Conservation (phyloP, 2,329 filamentous ascomycete species). For the Pseudocercospora fijiensis region DNA sequence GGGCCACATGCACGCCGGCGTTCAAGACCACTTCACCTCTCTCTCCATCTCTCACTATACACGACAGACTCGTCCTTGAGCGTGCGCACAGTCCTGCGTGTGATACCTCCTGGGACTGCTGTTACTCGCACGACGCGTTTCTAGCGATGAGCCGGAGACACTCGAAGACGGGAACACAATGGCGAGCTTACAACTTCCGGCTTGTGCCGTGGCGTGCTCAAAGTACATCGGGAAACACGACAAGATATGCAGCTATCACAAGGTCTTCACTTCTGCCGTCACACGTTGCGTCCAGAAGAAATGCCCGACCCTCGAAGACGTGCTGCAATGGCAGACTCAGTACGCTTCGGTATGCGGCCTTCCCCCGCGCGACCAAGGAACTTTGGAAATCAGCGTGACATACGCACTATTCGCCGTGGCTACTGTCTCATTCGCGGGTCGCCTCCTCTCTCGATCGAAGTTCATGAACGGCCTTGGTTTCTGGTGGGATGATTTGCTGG, state of each 20-base stretch:
- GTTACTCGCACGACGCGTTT: background rate
- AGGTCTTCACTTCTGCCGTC: slow-evolving; percentile 15
- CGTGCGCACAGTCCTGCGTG: background rate
- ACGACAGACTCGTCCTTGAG: background rate
- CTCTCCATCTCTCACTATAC: background rate
- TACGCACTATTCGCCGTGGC: slow-evolving; percentile 12
- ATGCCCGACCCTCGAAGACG: slow-evolving; percentile 12
- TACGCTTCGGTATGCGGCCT: slow-evolving; percentile 16
- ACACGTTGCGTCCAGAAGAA: slow-evolving; percentile 15
- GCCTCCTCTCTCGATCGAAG: slow-evolving; percentile 13
- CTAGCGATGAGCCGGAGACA: background rate
- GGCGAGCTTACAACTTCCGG: background rate
- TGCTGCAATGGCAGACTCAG: slow-evolving; percentile 20
- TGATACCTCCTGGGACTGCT: background rate
- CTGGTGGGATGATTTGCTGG: slow-evolving; percentile 21
- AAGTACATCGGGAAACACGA: background rate
- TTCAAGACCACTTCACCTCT: background rate
- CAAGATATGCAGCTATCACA: slow-evolving; percentile 4
- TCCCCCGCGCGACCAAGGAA: slow-evolving; percentile 7
- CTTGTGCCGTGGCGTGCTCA: background rate
- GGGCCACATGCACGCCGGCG: background rate
- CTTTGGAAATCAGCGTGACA: background rate
- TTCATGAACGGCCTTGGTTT: slow-evolving; percentile 17
- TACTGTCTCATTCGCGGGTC: slow-evolving; percentile 7
- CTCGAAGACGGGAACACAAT: background rate